Conservation (phyloP, 768 basidiomycete genomes). For the Clathrus columnatus region DNA sequence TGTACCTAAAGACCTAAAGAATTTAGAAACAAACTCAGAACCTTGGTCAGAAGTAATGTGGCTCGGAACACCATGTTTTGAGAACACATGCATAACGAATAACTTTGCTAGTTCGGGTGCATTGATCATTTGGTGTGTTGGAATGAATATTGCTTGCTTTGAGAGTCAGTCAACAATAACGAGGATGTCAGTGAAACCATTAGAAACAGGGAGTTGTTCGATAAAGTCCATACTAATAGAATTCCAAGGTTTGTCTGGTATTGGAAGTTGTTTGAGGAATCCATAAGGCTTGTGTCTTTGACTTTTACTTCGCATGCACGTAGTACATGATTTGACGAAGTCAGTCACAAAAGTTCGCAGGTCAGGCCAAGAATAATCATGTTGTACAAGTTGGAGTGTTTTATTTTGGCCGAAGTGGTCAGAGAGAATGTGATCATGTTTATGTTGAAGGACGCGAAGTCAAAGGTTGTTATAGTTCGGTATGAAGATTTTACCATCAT, state of each 20-base stretch:
- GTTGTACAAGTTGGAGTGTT: constrained; percentile 24
- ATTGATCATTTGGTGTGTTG: constrained; percentile 21
- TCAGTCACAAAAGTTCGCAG: constrained; percentile 18
- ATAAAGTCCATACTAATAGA: constrained; percentile 32
- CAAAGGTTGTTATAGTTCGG: constrained; percentile 22
- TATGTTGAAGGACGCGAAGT: constrained; percentile 21
- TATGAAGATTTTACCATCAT: constrained; percentile 23
- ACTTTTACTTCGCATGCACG: constrained; percentile 27
- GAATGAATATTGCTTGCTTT: constrained; percentile 36
- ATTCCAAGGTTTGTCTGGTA: constrained; percentile 23
- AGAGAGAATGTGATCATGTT: constrained; percentile 29
- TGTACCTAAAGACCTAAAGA: background rate
- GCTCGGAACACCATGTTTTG: background rate
- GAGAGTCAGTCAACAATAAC: constrained; percentile 33
- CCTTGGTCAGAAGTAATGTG: background rate
- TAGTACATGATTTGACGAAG: constrained; percentile 30
- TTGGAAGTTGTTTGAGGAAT: constrained; percentile 19
- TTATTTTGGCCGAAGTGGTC: constrained; percentile 34
- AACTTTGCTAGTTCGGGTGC: constrained; percentile 28
- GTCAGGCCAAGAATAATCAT: constrained; percentile 35
- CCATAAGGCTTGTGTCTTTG: constrained; percentile 30
- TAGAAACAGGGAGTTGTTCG: constrained; percentile 26
- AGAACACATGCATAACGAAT: constrained; percentile 16
- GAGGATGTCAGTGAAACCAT: constrained; percentile 30
- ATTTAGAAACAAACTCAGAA: background rate